Evolutionary conservation across 192 early-diverging fungal species (phyloP).

Genomic region (Coemansia brasiliensis): DNA sequence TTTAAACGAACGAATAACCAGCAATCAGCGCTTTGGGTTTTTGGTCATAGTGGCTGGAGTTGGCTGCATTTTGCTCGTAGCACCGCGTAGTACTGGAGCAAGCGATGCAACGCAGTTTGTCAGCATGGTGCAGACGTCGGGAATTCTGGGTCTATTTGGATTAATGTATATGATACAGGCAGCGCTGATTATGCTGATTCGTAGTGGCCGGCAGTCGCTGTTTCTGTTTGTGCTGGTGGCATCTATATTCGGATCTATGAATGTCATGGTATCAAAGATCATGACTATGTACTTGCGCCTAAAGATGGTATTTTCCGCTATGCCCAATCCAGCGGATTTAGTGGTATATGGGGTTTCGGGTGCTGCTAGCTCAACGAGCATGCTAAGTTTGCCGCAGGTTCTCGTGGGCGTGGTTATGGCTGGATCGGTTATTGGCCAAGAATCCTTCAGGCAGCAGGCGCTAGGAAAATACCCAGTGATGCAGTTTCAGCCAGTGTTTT

Average conservation of each 20-base stretch:
- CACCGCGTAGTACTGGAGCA: constrained; percentile 37
- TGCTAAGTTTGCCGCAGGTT: constrained; percentile 24
- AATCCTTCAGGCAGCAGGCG: constrained; percentile 53
- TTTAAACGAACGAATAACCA: constrained; percentile 46
- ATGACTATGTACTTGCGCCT: constrained; percentile 49
- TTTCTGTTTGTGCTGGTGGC: constrained; percentile 43
- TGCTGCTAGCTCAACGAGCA: constrained; percentile 7
- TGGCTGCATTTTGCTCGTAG: constrained; percentile 41
- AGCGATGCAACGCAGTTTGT: constrained; percentile 37
- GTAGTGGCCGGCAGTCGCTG: constrained; percentile 27
- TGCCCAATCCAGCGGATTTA: constrained; percentile 42
- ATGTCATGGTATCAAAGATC: constrained; percentile 52
- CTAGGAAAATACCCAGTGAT: constrained; percentile 49
- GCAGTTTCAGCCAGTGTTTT: constrained; percentile 57
- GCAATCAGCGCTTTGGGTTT: constrained; percentile 46
- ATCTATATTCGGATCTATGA: constrained; percentile 51
- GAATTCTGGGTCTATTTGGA: constrained; percentile 30
- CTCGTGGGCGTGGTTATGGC: constrained; percentile 28
- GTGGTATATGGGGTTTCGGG: constrained; percentile 37
- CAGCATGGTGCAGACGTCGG: constrained; percentile 32
- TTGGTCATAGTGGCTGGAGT: constrained; percentile 47
- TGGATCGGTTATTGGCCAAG: constrained; percentile 47
- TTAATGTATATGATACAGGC: constrained; percentile 20
- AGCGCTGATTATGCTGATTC: constrained; percentile 26
- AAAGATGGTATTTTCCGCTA: constrained; percentile 15